Percentiles rank a stretch among this genome's conserved stretches.
phyloP scores from a whole-genome alignment of 2,329 filamentous ascomycete species.

The Fusarium lateritium region DNA sequence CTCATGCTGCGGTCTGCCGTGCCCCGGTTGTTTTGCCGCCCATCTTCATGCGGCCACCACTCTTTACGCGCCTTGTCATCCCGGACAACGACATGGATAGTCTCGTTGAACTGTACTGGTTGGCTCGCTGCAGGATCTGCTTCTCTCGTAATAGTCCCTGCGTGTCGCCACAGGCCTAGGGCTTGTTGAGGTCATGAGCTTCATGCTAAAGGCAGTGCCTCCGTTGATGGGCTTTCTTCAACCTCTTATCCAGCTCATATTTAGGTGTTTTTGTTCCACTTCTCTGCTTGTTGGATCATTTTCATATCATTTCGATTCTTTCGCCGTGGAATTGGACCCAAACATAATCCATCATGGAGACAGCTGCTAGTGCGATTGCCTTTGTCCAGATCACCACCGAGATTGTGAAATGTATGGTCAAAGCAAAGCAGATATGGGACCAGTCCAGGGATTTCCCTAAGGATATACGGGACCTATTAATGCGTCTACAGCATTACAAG shows the following conservation, averaged over 20 bases:
- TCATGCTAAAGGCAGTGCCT: slow-evolving; percentile 24
- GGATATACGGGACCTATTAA: slow-evolving; percentile 41
- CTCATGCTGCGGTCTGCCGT: slow-evolving; percentile 7
- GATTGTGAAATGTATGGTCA: slow-evolving; percentile 42
- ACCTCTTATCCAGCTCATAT: background rate
- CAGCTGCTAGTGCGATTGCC: slow-evolving; percentile 44
- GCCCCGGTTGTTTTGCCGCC: slow-evolving; percentile 21
- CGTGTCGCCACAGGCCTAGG: background rate
- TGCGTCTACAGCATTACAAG: slow-evolving; percentile 30
- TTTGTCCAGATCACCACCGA: slow-evolving; percentile 43
- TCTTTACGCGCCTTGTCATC: slow-evolving; percentile 28
- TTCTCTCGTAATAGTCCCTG: slow-evolving; percentile 1
- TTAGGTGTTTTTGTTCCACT: background rate
- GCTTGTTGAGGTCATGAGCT: slow-evolving; percentile 16
- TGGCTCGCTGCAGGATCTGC: background rate
- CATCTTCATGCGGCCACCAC: slow-evolving; percentile 6
- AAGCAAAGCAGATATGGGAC: slow-evolving; percentile 45
- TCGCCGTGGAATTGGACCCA: too few species aligned
- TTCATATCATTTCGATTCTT: too few species aligned
- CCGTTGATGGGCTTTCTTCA: background rate
- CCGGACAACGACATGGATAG: slow-evolving; percentile 11
- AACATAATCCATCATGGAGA: slow-evolving; percentile 19
- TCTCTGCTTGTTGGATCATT: too few species aligned
- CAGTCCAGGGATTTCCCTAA: slow-evolving; percentile 45
- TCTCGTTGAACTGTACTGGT: background rate